Evolutionary conservation across 2,329 filamentous ascomycete species (phyloP).

Genomic region (Claviceps fusiformis): DNA sequence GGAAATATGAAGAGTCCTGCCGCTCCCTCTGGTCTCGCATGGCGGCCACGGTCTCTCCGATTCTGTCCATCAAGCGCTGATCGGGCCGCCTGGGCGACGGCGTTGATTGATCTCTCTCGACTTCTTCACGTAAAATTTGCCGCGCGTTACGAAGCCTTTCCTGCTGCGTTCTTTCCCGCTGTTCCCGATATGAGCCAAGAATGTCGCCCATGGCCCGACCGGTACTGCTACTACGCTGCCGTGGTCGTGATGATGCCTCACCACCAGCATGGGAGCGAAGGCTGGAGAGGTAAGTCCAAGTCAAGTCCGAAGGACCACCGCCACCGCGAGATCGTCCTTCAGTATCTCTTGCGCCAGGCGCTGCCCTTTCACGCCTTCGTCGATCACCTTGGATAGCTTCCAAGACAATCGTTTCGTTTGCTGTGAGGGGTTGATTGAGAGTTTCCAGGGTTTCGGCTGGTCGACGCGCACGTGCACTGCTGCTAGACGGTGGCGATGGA

Average conservation of each 20-base stretch:
- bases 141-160: constrained; percentile 21
- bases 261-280: constrained; percentile 9
- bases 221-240: constrained; percentile 22
- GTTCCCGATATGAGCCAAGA: constrained; percentile 24
- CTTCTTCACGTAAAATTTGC: constrained; percentile 18
- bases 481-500: constrained; percentile 5
- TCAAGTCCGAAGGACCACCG: constrained; percentile 7
- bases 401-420: constrained; percentile 41
- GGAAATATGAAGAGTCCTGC: constrained; percentile 23
- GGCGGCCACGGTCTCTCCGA: constrained; percentile 23
- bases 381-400: constrained; percentile 42
- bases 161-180: constrained; percentile 19
- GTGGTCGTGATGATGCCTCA: constrained; percentile 18
- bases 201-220: constrained; percentile 26
- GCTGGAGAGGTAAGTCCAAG: constrained; percentile 10
- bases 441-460: constrained; percentile 24
- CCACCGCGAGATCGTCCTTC: constrained; percentile 11
- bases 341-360: constrained; percentile 15
- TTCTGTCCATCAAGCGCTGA: constrained; percentile 18
- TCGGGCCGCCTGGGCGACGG: constrained; percentile 12
- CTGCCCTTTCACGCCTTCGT: constrained; percentile 32
- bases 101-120: background rate
- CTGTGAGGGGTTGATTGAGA: constrained; percentile 36
- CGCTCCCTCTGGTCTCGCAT: constrained; percentile 23
- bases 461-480: constrained; percentile 2